Evolutionary conservation across 2,329 filamentous ascomycete species (phyloP), one percentile per base, ranked within the genome.

Genomic region (Gremmenia infestans): DNA sequence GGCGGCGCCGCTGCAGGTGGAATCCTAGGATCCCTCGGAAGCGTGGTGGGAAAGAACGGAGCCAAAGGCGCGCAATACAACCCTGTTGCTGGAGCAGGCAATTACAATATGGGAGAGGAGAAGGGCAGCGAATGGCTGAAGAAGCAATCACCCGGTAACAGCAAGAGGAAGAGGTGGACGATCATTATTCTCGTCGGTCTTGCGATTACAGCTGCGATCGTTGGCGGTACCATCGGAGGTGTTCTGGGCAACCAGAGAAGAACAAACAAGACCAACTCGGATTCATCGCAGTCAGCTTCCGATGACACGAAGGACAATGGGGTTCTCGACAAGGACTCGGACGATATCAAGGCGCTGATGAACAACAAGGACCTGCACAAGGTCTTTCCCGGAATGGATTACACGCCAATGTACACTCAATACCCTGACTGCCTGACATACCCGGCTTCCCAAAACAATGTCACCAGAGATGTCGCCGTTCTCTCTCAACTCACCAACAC

Each of bases 361-460:
- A 86, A 88, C 75, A 96, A 96, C 72, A 70, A 78, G 0, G 74
- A 91, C 60, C 79, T 97, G 23, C 91, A 96, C 79, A 95, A 91
- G 72, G 91, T 97, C 2, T 97, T 97, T 71, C 89, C 91, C 0
- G 93, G 91, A 25, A 89, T 97, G 74, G 93, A 97, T 73, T 97
- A 97, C 71, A 97, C 93, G 0, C 91, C 93, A 0, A 81, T 94
- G 71, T 91, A 95, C 69, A 85, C 90, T 0, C 92, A 97, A 72
- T 97, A 93, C 65, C 93, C 93, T 2, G 86, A 86, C 40, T 97
- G 93, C 72, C 61, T 92, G 35, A 75, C 80, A 53, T 81, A 86
- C 63, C 89, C 89, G 0, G 88, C 93, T 0, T 92, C 87, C 36
- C 93, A 97, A 70, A 96, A 97, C 75, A 97, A 97, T 70, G 80